Base-by-base conservation (phyloP, 2,329 filamentous ascomycete genomes). In the Fusarium equiseti region DNA sequence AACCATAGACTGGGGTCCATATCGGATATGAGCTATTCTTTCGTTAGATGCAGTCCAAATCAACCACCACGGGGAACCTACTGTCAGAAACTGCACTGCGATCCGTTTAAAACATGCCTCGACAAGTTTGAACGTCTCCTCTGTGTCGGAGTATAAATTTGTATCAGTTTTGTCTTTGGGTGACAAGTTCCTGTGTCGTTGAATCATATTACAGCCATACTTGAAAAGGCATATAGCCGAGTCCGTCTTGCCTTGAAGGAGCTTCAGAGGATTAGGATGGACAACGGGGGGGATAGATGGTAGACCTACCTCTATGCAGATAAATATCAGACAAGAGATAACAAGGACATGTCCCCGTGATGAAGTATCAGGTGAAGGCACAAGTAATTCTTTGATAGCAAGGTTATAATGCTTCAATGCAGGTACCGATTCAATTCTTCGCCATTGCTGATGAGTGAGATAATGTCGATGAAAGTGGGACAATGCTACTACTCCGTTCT, bases 161-260 rank as follows among this genome's bases (percentile, higher is more conserved):
- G 4, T 2, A 2, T 13, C 4, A 6, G 4, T 6, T 1, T 27
- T n/a, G 10, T 6, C 13, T 13, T 6, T 4, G n/a, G 4, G 0
- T 1, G 11, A 5, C 11, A 31, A 5, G 8, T 13, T 22, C 7
- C 42, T 61, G 11, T 32, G 54, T 4, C 71, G 67, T 6, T 56
- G 57, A 20, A 70, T 68, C 67, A 70, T 68, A 3, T 18, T 44
- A 8, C 67, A 64, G 3, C 68, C 68, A 16, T 70, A 71, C 3
- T 67, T 67, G 24, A 70, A 70, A 12, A 70, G 63, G 1, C 32
- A 8, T 6, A 71, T 59, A 7, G 67, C 63, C 0, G 68, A 63
- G 18, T 59, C 50, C 2, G 59, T 70, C 9, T 70, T 71, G 6
- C 67, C 67, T 18, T 71, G 68, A 3, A 70, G 62, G 5, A 70